phyloP scores from a whole-genome alignment of 2,329 filamentous ascomycete species.

The Metarhizium anisopliae region DNA sequence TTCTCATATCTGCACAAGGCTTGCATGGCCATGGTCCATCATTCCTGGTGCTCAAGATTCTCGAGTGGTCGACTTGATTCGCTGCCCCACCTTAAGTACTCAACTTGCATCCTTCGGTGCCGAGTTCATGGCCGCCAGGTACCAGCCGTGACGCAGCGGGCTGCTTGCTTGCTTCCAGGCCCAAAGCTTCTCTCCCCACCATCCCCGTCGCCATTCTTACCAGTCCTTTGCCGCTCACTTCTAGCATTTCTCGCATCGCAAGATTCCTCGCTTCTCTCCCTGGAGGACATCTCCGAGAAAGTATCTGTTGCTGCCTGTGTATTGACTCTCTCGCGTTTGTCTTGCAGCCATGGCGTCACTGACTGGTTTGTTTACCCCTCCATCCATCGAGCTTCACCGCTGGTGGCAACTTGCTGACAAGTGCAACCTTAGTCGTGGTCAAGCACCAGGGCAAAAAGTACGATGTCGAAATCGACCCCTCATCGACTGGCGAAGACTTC shows the following conservation, averaged over 20 bases:
- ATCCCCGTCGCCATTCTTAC: not conserved
- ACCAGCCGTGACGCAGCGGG: not conserved
- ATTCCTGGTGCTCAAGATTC: too few species aligned
- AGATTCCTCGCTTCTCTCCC: not conserved
- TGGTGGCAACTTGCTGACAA: constrained; percentile 10
- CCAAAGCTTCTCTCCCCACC: not conserved
- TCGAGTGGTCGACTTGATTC: too few species aligned
- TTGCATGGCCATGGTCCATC: too few species aligned
- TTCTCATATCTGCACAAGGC: too few species aligned
- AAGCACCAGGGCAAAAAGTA: constrained; percentile 96
- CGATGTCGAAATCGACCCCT: constrained; percentile 82
- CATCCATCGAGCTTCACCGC: constrained; percentile 6
- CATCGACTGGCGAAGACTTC: constrained; percentile 81
- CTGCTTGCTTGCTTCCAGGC: not conserved
- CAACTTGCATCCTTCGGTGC: too few species aligned
- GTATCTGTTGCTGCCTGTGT: not conserved
- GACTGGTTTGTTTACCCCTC: constrained; percentile 33
- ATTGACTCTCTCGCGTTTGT: not conserved
- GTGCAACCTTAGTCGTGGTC: constrained; percentile 58
- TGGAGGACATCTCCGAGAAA: not conserved
- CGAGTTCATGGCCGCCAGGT: not conserved
- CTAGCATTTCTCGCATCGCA: not conserved
- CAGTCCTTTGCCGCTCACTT: not conserved
- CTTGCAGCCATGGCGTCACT: constrained; percentile 37
- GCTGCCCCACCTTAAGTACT: too few species aligned